phyloP scores from a whole-genome alignment of 2,329 filamentous ascomycete genomes.

The Cladosporium austrohemisphaericum region DNA sequence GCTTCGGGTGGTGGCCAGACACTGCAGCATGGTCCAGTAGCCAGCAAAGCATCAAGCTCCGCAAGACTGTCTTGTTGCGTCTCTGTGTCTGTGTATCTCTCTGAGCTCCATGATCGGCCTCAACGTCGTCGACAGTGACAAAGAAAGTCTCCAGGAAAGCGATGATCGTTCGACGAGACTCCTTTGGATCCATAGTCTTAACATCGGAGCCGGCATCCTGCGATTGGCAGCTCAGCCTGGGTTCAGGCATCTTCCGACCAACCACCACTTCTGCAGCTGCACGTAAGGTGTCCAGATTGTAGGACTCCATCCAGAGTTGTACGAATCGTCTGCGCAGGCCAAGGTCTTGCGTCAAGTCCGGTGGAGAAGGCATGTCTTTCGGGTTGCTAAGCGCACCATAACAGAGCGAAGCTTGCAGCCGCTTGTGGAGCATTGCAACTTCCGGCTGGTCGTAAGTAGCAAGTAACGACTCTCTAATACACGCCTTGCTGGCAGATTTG shows the following conservation, averaged over 20 bases:
- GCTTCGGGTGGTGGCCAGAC: constrained; percentile 30
- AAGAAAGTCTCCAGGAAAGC: constrained; percentile 56
- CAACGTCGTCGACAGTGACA: constrained; percentile 55
- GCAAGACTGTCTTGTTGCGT: constrained; percentile 48
- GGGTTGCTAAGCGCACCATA: constrained; percentile 57
- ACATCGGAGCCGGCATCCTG: neutral
- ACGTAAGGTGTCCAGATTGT: constrained; percentile 49
- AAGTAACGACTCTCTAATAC: constrained; percentile 48
- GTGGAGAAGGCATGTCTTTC: constrained; percentile 47
- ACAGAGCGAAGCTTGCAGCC: constrained; percentile 55
- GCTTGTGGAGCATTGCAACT: constrained; percentile 52
- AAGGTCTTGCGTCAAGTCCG: constrained; percentile 53
- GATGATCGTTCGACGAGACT: constrained; percentile 22
- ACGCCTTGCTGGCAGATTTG: neutral
- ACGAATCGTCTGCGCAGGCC: constrained; percentile 56
- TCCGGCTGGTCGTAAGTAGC: constrained; percentile 51
- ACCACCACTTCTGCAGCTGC: constrained; percentile 57
- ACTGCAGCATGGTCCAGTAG: constrained; percentile 55
- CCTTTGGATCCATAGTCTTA: constrained; percentile 21
- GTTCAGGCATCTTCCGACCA: constrained; percentile 43
- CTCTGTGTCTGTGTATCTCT: neutral
- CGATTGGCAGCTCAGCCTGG: neutral
- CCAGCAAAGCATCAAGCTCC: constrained; percentile 58
- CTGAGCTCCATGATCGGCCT: constrained; percentile 3
- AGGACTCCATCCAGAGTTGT: constrained; percentile 56